Evolutionary conservation across 768 basidiomycete genomes (phyloP).

Genomic region (Tricholoma bakamatsutake): DNA sequence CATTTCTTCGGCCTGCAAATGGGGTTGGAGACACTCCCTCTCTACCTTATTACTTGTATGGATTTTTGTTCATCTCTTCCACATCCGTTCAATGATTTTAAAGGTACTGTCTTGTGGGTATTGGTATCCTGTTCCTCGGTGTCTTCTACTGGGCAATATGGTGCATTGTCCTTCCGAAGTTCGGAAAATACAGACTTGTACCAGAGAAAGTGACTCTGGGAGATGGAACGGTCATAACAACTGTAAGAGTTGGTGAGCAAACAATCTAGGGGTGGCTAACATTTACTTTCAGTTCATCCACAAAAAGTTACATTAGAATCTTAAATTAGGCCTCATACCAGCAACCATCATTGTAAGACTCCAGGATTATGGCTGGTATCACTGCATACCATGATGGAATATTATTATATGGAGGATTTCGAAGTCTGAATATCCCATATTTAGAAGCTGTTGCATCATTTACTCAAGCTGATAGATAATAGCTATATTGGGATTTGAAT

Average conservation of each 20-base stretch:
- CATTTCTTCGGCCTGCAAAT: constrained; percentile 49
- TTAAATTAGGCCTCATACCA: too few species aligned
- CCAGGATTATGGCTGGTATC: too few species aligned
- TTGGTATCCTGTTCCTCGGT: neutral
- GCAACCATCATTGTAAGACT: too few species aligned
- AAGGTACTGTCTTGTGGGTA: neutral
- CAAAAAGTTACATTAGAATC: neutral
- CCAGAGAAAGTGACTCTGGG: neutral
- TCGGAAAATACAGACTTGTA: neutral
- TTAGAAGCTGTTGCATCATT: too few species aligned
- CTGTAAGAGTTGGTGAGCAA: neutral
- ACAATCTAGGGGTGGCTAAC: neutral
- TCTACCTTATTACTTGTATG: constrained; percentile 49
- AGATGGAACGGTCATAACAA: neutral
- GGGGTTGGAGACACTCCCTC: constrained; percentile 55
- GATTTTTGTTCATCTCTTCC: neutral
- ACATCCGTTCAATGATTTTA: too few species aligned
- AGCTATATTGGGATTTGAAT: too few species aligned
- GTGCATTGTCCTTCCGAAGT: neutral
- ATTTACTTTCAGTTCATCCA: neutral
- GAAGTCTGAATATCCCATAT: too few species aligned
- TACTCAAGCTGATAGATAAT: too few species aligned
- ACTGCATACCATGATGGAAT: too few species aligned
- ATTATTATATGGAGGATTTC: too few species aligned
- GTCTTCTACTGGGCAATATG: neutral